phyloP scores from a whole-genome alignment of 257 asterid species.

The Solanum lycopersicoides region DNA sequence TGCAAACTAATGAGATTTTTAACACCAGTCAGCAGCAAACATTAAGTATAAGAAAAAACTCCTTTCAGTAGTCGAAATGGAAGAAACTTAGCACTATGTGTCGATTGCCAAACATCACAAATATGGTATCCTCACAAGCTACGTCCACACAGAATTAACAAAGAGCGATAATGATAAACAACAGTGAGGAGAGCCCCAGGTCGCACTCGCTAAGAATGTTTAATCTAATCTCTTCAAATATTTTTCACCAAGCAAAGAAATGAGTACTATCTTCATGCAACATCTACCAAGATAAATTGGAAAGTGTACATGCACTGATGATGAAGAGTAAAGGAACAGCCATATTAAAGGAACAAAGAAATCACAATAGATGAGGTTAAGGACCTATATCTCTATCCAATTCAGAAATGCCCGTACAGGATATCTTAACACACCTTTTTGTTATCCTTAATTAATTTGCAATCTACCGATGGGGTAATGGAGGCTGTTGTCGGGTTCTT shows the following conservation, averaged over 20 bases:
- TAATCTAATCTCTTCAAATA: not conserved
- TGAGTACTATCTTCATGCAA: not conserved
- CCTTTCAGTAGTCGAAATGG: not conserved
- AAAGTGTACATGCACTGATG: not conserved
- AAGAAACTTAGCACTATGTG: not conserved
- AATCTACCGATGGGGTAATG: not conserved
- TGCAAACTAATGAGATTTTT: not conserved
- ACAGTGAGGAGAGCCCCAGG: not conserved
- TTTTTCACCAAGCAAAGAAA: not conserved
- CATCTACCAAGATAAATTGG: not conserved
- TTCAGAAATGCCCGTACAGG: not conserved
- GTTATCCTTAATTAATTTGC: not conserved
- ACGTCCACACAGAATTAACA: not conserved
- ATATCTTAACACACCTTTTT: not conserved
- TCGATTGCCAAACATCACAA: not conserved
- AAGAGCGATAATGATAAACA: not conserved
- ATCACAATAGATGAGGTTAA: not conserved
- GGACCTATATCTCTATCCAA: not conserved
- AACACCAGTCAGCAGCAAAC: not conserved
- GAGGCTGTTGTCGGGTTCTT: not conserved
- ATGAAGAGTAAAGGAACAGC: not conserved
- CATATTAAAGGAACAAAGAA: not conserved
- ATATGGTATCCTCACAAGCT: not conserved
- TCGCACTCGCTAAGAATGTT: not conserved
- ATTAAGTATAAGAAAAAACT: not conserved